Base-by-base conservation (phyloP, 1,284 basidiomycete species). In the Apiotrichum siamense region DNA sequence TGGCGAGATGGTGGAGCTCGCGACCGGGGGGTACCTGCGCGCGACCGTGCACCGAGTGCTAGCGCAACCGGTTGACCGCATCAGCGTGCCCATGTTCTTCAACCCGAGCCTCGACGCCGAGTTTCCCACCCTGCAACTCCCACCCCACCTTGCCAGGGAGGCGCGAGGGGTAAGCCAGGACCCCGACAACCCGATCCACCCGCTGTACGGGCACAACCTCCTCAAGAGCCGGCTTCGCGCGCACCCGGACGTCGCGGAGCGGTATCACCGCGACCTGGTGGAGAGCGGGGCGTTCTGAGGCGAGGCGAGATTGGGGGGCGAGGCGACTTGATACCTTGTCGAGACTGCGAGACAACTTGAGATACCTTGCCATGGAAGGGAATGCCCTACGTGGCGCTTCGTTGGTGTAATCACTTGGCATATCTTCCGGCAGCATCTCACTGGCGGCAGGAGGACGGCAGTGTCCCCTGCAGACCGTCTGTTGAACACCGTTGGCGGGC, bases 1-100 rank as follows among this genome's bases (percentile, higher is more conserved):
- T 44, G 86, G 85, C 2, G 86, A 86, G 49, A 70, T 70, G 60
- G 56, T 65, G 42, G 63, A 67, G 43, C 32, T 44, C 11, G 55
- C 55, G 5, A 57, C 55, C 3, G 18, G 31, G 9, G 55, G 55
- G 10, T 57, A 54, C 20, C 52, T 57, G 29, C 54, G 53, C 47
- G 55, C 55, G 21, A 57, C 55, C 7, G 50, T 44, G 15, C 55
- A 57, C 18, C 55, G 55, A 10, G 55, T 57, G 15, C 21, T 57
- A 0, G 20, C 55, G 25, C 45, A 44, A 18, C 38, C 38, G 13
- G 20, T 26, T 2, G 52, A 53, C 31, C 51, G 55, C 10, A 54
- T 57, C 38, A 42, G 37, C 6, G 44, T 57, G 11, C 55, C 55
- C 10, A 48, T 51, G 40, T 57, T 57, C 36, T 50, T 54, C 49